Conservation (phyloP, 176 grass and related monocot species). For the bread wheat (Triticum aestivum) region DNA sequence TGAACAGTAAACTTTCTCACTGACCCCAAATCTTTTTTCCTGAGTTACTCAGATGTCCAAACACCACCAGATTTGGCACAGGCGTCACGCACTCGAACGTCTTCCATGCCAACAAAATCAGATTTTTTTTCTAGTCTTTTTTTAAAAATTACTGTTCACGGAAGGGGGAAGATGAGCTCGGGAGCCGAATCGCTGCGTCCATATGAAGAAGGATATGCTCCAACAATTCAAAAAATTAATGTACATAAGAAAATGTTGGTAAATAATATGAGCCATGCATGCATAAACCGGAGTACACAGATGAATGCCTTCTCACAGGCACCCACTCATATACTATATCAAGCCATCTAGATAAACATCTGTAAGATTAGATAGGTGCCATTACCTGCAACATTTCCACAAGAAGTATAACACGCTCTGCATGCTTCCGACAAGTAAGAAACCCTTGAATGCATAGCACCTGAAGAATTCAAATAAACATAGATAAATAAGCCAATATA, state of each 20-base stretch:
- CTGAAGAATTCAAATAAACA: slow-evolving; percentile 36
- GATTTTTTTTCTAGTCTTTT: too few relatives aligned
- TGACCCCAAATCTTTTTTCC: too few relatives aligned
- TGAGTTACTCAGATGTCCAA: too few relatives aligned
- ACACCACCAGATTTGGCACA: too few relatives aligned
- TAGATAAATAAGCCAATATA: background rate
- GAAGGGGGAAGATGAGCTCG: too few relatives aligned
- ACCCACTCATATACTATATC: background rate
- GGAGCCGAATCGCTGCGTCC: too few relatives aligned
- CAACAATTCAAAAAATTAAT: background rate
- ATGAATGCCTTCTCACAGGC: background rate
- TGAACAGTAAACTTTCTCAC: too few relatives aligned
- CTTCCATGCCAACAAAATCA: too few relatives aligned
- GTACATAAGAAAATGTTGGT: slow-evolving; percentile 2
- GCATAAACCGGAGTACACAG: background rate
- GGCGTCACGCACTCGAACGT: too few relatives aligned
- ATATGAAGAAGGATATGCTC: background rate
- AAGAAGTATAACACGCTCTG: slow-evolving; percentile 96
- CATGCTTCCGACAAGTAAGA: slow-evolving; percentile 96
- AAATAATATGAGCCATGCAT: background rate
- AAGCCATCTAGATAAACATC: slow-evolving; percentile 17
- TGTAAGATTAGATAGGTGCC: background rate
- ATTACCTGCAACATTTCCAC: slow-evolving; percentile 99
- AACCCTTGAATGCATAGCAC: slow-evolving; percentile 99
- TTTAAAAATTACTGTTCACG: too few relatives aligned